Conservation (phyloP, 129 eudicot genomes). For the Artemisia argyi region DNA sequence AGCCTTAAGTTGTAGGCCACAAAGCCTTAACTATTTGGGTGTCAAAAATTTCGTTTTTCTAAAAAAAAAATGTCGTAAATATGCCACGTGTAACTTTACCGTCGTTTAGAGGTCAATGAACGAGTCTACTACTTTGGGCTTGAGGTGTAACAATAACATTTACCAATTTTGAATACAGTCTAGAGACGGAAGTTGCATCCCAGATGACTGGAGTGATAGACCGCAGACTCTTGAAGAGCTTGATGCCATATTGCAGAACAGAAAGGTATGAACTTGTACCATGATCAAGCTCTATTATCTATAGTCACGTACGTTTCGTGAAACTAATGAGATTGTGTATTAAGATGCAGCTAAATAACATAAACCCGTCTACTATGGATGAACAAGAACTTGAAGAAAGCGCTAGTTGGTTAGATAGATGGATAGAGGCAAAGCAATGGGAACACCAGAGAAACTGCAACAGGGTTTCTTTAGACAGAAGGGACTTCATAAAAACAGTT, state of each 20-base stretch:
- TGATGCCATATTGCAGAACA: conserved; percentile 54
- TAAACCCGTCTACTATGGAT: conserved; percentile 31
- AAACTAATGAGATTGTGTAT: conserved; percentile 20
- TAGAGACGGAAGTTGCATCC: conserved; percentile 53
- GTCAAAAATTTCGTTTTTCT: no score
- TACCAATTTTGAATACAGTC: conserved; percentile 43
- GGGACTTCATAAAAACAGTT: conserved; percentile 55
- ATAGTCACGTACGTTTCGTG: background rate
- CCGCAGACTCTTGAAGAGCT: conserved; percentile 74
- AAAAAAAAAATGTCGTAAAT: no score
- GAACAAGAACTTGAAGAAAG: conserved; percentile 53
- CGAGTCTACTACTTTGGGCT: background rate
- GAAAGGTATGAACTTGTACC: conserved; percentile 42
- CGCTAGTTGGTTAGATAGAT: conserved; percentile 57
- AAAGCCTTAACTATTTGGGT: background rate
- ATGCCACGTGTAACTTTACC: background rate
- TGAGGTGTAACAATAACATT: background rate
- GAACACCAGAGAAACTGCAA: conserved; percentile 46
- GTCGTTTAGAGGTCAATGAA: background rate
- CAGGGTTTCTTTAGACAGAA: conserved; percentile 56
- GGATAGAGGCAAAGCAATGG: conserved; percentile 69
- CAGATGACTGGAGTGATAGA: conserved; percentile 59
- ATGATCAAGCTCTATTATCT: background rate
- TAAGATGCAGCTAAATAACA: conserved; percentile 39
- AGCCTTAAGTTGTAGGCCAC: background rate